A percentile compares a stretch with the other conserved stretches of the same genome.
These are phyloP conservation scores for Cutaneotrichosporon curvatum DNA, from an alignment of 1,284 basidiomycete species.

Conservation along the genomic window DNA sequence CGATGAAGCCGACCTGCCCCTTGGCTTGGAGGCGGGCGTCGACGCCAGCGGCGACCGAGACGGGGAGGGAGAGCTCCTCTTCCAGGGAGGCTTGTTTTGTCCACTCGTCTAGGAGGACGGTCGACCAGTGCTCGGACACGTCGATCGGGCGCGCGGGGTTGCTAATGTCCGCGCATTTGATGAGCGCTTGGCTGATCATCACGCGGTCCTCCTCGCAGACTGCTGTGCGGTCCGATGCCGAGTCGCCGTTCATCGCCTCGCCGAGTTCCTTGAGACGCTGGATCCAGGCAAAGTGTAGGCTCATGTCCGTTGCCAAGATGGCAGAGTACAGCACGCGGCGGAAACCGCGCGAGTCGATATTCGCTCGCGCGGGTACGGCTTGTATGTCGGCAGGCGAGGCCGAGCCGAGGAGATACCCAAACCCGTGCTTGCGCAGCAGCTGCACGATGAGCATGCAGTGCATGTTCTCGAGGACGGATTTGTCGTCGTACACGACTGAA, in stretches of 20 bases:
- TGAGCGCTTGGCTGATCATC: conserved; percentile 77
- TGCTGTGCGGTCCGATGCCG: conserved; percentile 1
- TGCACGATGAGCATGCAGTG: conserved; percentile 77
- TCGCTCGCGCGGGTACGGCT: conserved; percentile 10
- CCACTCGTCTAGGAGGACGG: conserved; percentile 82
- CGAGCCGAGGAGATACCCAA: conserved; percentile 49
- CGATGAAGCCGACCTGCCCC: conserved; percentile 84
- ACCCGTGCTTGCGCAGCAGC: conserved; percentile 71
- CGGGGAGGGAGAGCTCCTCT: conserved; percentile 63
- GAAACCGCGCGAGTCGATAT: conserved; percentile 52
- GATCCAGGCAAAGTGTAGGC: conserved; percentile 79
- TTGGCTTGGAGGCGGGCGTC: conserved; percentile 65
- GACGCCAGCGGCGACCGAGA: conserved; percentile 58
- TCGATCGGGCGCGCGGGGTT: conserved; percentile 88
- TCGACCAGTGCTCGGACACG: conserved; percentile 84
- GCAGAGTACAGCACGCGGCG: conserved; percentile 67
- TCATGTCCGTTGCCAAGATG: conserved; percentile 88
- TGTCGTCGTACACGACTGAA: conserved; percentile 76
- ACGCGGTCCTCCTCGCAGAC: conserved; percentile 52
- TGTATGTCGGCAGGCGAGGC: conserved; percentile 6
- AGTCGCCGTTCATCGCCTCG: conserved; percentile 13
- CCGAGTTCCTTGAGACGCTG: conserved; percentile 51
- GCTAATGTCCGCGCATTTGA: conserved; percentile 95
- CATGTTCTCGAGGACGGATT: conserved; percentile 86
- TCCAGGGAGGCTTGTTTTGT: conserved; percentile 75